Percentiles rank a stretch among this genome's conserved stretches.
These are phyloP conservation scores for Glarea lozoyensis DNA, from an alignment of 495 filamentous ascomycete species.

Conservation along the genomic window DNA sequence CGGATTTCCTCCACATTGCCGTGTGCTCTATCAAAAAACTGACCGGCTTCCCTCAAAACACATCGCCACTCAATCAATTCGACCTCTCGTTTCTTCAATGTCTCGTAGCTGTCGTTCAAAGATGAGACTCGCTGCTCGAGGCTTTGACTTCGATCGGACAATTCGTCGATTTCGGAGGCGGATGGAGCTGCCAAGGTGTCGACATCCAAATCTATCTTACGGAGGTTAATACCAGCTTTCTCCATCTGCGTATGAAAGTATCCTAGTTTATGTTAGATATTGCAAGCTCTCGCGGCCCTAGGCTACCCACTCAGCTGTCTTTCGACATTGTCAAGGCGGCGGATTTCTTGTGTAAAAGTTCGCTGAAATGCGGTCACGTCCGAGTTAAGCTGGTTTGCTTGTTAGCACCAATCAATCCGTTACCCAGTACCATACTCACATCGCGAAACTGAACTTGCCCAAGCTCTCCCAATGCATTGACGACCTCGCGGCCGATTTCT, in stretches of 20 bases:
- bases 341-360: constrained; percentile 95
- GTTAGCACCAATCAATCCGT: constrained; percentile 17
- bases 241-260: constrained; percentile 95
- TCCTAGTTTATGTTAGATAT: constrained; percentile 33
- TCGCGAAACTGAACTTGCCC: constrained; percentile 95
- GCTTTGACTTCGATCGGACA: constrained; percentile 83
- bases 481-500: constrained; percentile 95
- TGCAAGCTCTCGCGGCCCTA: neutral
- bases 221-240: constrained; percentile 74
- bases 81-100: constrained; percentile 91
- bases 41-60: constrained; percentile 89
- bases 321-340: constrained; percentile 95
- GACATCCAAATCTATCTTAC: constrained; percentile 75
- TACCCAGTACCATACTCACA: constrained; percentile 45
- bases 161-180: constrained; percentile 88
- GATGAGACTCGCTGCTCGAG: constrained; percentile 86
- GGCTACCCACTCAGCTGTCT: constrained; percentile 76
- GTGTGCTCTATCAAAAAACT: constrained; percentile 94
- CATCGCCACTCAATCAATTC: constrained; percentile 97
- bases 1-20: constrained; percentile 96
- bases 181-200: constrained; percentile 78
- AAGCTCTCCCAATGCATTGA: constrained; percentile 91
- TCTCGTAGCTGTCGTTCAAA: constrained; percentile 96
- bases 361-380: constrained; percentile 91
- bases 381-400: constrained; percentile 66